Conservation (phyloP, 441 rosid species). For the Cnidoscolus chayamansa region DNA sequence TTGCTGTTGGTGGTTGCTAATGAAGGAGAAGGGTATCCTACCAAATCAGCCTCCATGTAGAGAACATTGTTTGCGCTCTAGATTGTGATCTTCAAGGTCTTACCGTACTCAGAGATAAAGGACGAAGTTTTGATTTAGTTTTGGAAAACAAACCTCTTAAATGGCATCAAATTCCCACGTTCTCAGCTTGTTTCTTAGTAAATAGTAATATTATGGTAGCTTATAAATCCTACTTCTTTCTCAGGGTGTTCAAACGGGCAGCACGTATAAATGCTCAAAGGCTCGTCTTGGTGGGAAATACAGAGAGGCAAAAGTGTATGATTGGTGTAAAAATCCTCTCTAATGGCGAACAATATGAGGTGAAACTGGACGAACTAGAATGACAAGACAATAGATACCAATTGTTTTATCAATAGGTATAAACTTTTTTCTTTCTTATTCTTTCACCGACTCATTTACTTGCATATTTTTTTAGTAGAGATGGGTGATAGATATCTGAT, state of each 20-base stretch:
- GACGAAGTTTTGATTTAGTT: constrained; percentile 76
- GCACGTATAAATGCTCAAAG: constrained; percentile 65
- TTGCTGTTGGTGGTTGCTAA: constrained; percentile 41
- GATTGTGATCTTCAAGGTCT: constrained; percentile 80
- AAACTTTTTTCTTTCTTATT: background rate
- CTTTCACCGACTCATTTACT: background rate
- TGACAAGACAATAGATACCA: constrained; percentile 18
- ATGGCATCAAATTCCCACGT: constrained; percentile 40
- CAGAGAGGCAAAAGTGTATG: constrained; percentile 76
- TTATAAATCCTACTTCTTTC: constrained; percentile 7
- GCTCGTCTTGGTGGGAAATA: constrained; percentile 67
- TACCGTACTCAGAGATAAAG: constrained; percentile 62
- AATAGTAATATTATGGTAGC: background rate
- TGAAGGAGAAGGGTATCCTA: constrained; percentile 73
- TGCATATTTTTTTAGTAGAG: background rate
- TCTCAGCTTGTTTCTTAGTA: background rate
- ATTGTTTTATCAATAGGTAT: background rate
- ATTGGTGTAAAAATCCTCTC: constrained; percentile 73
- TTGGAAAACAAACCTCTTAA: constrained; percentile 81
- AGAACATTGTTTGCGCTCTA: constrained; percentile 76
- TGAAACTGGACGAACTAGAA: constrained; percentile 64
- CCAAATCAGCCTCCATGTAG: constrained; percentile 66
- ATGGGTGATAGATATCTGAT: background rate
- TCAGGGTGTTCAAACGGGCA: constrained; percentile 90
- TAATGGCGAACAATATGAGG: constrained; percentile 69